Percentiles rank a stretch among this genome's conserved stretches.
These are phyloP conservation scores for Limnanthes douglasii DNA, from an alignment of 345 rosid species.

Conservation along the genomic window DNA sequence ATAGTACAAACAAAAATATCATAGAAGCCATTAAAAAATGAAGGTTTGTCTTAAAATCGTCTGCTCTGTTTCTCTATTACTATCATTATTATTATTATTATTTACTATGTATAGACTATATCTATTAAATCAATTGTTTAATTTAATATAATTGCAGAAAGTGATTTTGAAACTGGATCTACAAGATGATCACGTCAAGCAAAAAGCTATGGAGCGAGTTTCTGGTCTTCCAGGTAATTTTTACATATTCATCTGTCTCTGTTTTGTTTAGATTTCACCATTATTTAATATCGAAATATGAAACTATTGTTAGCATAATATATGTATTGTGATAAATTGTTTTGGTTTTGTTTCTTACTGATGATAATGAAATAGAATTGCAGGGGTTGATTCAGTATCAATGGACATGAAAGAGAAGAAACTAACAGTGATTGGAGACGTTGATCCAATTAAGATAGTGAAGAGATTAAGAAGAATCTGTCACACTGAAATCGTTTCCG, in stretches of 20 bases:
- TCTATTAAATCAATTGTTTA: too few species aligned
- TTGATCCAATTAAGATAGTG: conserved; percentile 29
- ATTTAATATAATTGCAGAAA: too few species aligned
- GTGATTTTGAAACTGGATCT: conserved; percentile 30
- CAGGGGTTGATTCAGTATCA: conserved; percentile 32
- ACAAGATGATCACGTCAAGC: conserved; percentile 22
- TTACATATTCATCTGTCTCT: background rate
- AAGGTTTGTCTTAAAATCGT: too few species aligned
- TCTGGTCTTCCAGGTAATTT: conserved; percentile 31
- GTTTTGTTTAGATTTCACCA: too few species aligned
- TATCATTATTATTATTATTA: too few species aligned
- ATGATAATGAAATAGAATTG: too few species aligned
- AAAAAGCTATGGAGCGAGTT: conserved; percentile 36
- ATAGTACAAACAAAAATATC: too few species aligned
- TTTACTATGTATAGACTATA: too few species aligned
- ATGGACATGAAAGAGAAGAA: conserved; percentile 46
- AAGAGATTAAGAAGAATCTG: conserved; percentile 41
- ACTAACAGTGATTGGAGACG: conserved; percentile 37
- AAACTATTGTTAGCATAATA: background rate
- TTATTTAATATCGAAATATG: background rate
- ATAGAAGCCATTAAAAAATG: too few species aligned
- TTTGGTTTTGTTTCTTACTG: background rate
- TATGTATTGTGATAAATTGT: background rate
- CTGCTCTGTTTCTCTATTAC: too few species aligned
- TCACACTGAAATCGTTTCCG: conserved; percentile 28